A percentile compares a stretch with the other conserved stretches of the same genome.
Evolutionary conservation across 2,329 filamentous ascomycete species (phyloP).

Genomic region (Colletotrichum karsti): DNA sequence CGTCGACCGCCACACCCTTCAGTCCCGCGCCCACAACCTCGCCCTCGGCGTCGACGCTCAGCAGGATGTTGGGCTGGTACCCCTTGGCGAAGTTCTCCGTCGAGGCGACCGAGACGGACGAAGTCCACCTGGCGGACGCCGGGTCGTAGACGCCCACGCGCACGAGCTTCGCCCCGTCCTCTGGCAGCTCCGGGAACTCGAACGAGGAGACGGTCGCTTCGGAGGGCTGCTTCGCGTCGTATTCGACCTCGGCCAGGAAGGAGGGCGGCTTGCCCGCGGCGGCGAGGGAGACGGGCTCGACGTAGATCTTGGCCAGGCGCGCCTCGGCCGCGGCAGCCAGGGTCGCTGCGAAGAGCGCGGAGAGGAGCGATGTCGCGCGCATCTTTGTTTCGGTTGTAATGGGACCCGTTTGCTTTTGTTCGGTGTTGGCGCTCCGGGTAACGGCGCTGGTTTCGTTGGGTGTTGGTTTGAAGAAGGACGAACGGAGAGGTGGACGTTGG

Average conservation of each 20-base stretch:
- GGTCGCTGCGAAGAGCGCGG: constrained; percentile 51
- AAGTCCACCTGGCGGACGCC: constrained; percentile 55
- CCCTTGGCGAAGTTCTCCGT: constrained; percentile 68
- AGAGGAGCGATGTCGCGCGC: constrained; percentile 50
- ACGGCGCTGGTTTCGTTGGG: not conserved
- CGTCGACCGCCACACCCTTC: constrained; percentile 68
- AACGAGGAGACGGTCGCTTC: constrained; percentile 61
- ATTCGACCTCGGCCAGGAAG: constrained; percentile 65
- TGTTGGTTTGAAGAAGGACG: not conserved
- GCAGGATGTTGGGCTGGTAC: constrained; percentile 64
- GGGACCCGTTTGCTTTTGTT: not conserved
- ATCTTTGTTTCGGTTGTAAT: constrained; percentile 39
- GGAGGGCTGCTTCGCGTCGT: constrained; percentile 54
- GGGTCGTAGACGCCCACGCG: constrained; percentile 67
- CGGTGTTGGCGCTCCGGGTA: not conserved
- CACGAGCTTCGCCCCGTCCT: constrained; percentile 52
- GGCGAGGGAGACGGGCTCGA: constrained; percentile 56
- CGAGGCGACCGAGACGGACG: constrained; percentile 64
- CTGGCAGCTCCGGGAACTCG: constrained; percentile 62
- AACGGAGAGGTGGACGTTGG: not conserved
- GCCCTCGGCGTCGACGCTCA: constrained; percentile 57
- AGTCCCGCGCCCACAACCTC: constrained; percentile 59
- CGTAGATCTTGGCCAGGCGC: constrained; percentile 60
- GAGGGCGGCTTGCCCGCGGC: constrained; percentile 41
- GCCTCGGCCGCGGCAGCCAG: constrained; percentile 49